Evolutionary conservation across 257 asterid species (phyloP), one percentile per base, ranked within the genome.

Genomic region (Solanum peruvianum): DNA sequence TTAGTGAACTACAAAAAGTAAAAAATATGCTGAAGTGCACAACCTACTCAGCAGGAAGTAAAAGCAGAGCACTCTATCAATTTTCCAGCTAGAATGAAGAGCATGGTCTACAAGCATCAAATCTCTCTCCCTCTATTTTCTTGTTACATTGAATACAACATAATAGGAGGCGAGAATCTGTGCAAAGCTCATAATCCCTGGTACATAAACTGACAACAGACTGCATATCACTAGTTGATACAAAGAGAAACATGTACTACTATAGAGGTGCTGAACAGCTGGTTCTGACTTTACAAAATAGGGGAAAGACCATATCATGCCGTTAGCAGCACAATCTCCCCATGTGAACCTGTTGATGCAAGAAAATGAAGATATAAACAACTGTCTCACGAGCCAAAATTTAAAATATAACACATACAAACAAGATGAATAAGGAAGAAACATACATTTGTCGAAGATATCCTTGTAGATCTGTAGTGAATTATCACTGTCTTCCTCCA

Each of bases 401-500:
- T 21, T 78, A 73, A 87, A 15, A 73, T 47, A 15, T 77, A 47
- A 18, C 31, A 31, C 49, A 45, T 56, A 31, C 64, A 25, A 27
- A 67, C 37, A 11, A 31, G 81, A 25, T 27, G 62, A 45, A 86
- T 27, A 71, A 18, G 35, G 67, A 47, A 13, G 84, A 15, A 71
- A 49, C 37, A 71, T 93, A 95, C 98, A 88, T 92, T 90, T 95
- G 20, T 94, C 94, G 44, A 85, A 91, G 41, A 98, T 93, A 81
- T 97, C 93, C 44, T 71, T 58, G 8, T 95, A 97, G 88, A 97
- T 86, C 87, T 93, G 93, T 31, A 94, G 90, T 87, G 93, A 90
- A n/a, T 92, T 81, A 4, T 94, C 94, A 60, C 89, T 85, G 29
- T 96, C 98, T 92, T 94, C 98, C 67, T 96, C 93, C 97, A 96